Evolutionary conservation across 768 basidiomycete genomes (phyloP), one percentile per base, ranked within the genome.

Genomic region (Pleurotus salmoneostramineus): DNA sequence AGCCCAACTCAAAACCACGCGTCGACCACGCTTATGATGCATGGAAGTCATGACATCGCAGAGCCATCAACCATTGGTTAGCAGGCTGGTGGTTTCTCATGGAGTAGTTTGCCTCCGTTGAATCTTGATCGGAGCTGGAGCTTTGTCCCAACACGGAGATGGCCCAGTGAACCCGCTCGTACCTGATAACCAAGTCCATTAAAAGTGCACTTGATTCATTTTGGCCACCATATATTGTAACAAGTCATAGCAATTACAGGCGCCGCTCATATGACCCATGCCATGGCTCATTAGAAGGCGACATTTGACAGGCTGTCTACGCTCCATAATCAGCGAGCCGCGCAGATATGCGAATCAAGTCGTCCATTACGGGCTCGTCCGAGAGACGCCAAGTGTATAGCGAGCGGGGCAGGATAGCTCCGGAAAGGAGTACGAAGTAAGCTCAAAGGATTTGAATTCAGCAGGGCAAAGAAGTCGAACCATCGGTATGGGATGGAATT

Each of bases 201-300:
- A n/a, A n/a, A n/a, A n/a, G n/a, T n/a, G n/a, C n/a, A n/a, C n/a
- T n/a, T n/a, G n/a, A n/a, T n/a, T n/a, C n/a, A n/a, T n/a, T n/a
- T n/a, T n/a, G n/a, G n/a, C n/a, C n/a, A n/a, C n/a, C n/a, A n/a
- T n/a, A n/a, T n/a, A n/a, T n/a, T n/a, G n/a, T n/a, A 31, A 21
- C 12, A 17, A 49, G 47, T n/a, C 47, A 49, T 49, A 49, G 47
- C 47, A 33, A 49, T 49, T 49, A 49, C 21, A 49, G 32, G 47
- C 21, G 5, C 47, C 47, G 47, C 7, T 15, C n/a, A 15, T 45
- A 15, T 45, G 44, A 45, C 44, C 44, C n/a, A n/a, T 45, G n/a
- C 17, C 44, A 45, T 45, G 14, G 37, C 44, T 6, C 44, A n/a
- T 45, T 8, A 45, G 5, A 8, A 45, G n/a, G 47, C 47, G 47